A percentile compares a stretch with the other conserved stretches of the same genome.
phyloP scores from a whole-genome alignment of 192 early-diverging fungal species.

The Ambispora gerdemannii region DNA sequence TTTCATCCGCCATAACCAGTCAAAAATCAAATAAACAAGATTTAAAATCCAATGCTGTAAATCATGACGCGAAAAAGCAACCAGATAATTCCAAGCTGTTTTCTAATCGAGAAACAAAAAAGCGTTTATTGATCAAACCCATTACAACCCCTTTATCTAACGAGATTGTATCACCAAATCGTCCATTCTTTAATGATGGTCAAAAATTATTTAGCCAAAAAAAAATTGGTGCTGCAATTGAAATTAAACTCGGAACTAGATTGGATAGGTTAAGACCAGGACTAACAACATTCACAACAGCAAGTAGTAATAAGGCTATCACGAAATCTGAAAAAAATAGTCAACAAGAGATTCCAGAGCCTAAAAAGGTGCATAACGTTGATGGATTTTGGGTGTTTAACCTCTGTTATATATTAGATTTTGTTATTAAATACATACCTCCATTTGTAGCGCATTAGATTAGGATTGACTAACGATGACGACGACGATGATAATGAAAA shows the following conservation, averaged over 20 bases:
- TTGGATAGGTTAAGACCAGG: not conserved
- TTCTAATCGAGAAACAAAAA: not conserved
- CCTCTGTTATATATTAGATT: not conserved
- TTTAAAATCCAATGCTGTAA: too few relatives aligned
- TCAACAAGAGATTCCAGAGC: not conserved
- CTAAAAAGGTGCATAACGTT: not conserved
- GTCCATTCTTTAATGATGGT: not conserved
- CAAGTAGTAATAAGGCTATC: not conserved
- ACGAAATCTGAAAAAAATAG: not conserved
- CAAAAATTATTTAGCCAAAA: conserved; percentile 14
- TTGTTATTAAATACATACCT: not conserved
- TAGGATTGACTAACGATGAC: not conserved
- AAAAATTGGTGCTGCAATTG: not conserved
- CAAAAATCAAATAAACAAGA: not conserved
- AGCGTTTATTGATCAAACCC: not conserved
- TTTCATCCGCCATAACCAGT: not conserved
- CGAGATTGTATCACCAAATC: not conserved
- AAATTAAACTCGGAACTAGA: conserved; percentile 10
- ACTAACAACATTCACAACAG: too few relatives aligned
- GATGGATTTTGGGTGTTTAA: not conserved
- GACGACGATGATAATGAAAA: not conserved
- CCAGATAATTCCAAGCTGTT: not conserved
- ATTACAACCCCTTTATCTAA: not conserved
- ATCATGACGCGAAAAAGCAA: not conserved
- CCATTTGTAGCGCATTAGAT: not conserved